These are phyloP conservation scores for Coniella lustricola DNA, from an alignment of 2,329 filamentous ascomycete species.

Conservation along the genomic window DNA sequence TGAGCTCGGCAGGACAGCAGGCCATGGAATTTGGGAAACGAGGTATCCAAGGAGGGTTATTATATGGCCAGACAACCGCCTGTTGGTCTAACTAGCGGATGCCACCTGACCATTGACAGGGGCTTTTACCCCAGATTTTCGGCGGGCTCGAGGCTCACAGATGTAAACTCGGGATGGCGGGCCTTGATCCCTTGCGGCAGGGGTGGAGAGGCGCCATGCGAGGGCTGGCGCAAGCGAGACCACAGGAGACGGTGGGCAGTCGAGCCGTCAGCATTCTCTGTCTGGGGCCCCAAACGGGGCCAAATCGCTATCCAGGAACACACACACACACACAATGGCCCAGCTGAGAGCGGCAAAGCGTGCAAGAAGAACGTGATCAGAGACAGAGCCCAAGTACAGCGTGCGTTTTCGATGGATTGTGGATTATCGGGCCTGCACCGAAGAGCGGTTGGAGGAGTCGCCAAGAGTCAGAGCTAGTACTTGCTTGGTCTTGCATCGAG, in stretches of 20 bases:
- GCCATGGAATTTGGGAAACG: not conserved
- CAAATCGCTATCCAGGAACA: not conserved
- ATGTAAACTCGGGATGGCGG: conserved; percentile 8
- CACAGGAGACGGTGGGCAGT: not conserved
- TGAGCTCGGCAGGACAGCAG: not conserved
- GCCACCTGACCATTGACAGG: conserved; percentile 5
- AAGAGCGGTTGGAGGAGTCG: not conserved
- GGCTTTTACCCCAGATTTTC: conserved; percentile 13
- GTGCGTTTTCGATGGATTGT: not conserved
- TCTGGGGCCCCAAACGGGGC: not conserved
- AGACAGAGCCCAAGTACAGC: too few species aligned
- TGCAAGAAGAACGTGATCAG: not conserved
- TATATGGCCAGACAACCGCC: conserved; percentile 6
- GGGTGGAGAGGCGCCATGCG: conserved; percentile 2
- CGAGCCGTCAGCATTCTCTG: not conserved
- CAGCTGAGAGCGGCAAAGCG: not conserved
- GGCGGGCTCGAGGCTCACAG: not conserved
- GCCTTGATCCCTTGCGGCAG: conserved; percentile 14
- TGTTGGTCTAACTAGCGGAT: not conserved
- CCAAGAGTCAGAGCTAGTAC: not conserved
- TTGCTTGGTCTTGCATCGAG: not conserved
- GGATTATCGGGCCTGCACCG: not conserved
- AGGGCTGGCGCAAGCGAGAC: not conserved
- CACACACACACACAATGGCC: not conserved
- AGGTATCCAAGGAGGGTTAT: not conserved